Conservation (phyloP, 345 rosid species). For the Euphorbia peplus region DNA sequence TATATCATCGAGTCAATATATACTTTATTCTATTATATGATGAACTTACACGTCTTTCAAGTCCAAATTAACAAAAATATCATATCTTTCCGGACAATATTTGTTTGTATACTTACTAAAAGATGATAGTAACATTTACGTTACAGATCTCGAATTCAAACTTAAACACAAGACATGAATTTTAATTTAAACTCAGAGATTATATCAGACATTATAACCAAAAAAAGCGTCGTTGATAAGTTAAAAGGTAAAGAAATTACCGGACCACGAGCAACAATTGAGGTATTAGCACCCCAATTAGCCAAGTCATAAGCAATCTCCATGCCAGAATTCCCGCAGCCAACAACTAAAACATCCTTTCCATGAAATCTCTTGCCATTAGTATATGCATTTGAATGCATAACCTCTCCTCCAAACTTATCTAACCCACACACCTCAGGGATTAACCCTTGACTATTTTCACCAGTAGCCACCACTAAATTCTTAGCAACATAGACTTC, state of each 20-base stretch:
- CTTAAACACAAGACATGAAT: too few species aligned
- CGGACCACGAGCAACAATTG: constrained; percentile 17
- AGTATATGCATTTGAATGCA: constrained; percentile 19
- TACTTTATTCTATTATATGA: too few species aligned
- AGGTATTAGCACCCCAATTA: background rate
- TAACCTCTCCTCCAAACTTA: constrained; percentile 12
- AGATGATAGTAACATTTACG: too few species aligned
- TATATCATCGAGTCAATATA: too few species aligned
- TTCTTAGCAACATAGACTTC: constrained; percentile 16
- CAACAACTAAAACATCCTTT: constrained; percentile 26
- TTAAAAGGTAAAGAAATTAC: constrained; percentile 4
- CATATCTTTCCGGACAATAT: too few species aligned
- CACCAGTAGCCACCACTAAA: constrained; percentile 30
- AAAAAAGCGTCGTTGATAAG: background rate
- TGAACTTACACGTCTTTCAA: too few species aligned
- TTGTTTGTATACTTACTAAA: too few species aligned
- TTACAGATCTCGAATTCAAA: too few species aligned
- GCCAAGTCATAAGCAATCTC: constrained; percentile 24
- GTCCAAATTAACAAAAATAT: too few species aligned
- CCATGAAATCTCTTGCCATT: constrained; percentile 9
- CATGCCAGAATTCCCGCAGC: constrained; percentile 34
- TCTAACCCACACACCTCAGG: constrained; percentile 22
- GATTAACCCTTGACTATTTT: constrained; percentile 19
- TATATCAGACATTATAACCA: too few species aligned
- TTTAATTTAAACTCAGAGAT: too few species aligned